Evolutionary conservation across 2,329 filamentous ascomycete species (phyloP).

Genomic region (Ceratocystis cubensis): DNA sequence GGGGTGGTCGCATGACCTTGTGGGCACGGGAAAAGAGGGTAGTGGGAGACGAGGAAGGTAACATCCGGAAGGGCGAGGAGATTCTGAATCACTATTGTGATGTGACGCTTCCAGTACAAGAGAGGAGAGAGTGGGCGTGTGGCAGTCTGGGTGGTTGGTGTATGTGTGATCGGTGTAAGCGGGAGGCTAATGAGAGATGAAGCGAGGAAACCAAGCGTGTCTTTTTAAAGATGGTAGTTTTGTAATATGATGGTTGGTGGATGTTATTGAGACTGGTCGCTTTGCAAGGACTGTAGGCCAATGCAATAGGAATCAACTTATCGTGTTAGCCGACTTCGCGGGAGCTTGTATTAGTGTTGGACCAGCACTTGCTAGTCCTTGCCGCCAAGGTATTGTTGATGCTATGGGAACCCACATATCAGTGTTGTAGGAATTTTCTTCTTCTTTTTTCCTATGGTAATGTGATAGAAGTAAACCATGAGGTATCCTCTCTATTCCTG

Average conservation of each 20-base stretch:
- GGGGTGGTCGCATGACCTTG: conserved; percentile 67
- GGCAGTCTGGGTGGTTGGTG: conserved; percentile 84
- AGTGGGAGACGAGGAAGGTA: conserved; percentile 38
- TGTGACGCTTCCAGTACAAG: conserved; percentile 59
- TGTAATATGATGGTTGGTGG: not conserved
- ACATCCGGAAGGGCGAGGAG: conserved; percentile 68
- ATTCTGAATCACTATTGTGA: conserved; percentile 93
- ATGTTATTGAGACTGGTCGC: too few species aligned
- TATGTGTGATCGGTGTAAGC: conserved; percentile 69
- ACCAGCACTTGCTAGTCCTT: too few species aligned
- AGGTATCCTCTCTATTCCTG: too few species aligned
- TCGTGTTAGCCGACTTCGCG: too few species aligned
- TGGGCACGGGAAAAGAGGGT: conserved; percentile 48
- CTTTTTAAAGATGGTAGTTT: not conserved
- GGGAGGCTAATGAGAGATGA: conserved; percentile 42
- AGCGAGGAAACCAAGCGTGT: not conserved
- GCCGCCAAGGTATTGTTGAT: too few species aligned
- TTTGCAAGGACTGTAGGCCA: too few species aligned
- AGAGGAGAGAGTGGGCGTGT: conserved; percentile 76
- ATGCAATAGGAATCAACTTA: too few species aligned
- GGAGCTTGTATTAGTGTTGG: too few species aligned
- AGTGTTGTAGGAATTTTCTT: too few species aligned
- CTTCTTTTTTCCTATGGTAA: too few species aligned
- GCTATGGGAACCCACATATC: too few species aligned
- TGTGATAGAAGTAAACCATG: too few species aligned